Evolutionary conservation across 306 rosid species (phyloP).

Genomic region (Hippophae gyantsensis): DNA sequence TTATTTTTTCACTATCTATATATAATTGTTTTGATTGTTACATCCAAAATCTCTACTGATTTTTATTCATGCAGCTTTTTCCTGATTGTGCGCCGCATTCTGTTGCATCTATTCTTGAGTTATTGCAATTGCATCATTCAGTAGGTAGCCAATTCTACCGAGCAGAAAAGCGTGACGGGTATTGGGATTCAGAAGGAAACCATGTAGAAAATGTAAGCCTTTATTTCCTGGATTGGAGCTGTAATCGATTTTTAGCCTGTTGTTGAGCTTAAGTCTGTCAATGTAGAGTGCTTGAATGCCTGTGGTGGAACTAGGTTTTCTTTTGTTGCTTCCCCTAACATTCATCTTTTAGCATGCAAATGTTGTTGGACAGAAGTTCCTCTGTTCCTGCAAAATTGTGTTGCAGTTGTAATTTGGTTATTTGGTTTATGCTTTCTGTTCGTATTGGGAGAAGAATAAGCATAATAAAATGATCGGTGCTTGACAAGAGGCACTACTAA

Average conservation of each 20-base stretch:
- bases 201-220: slow-evolving; percentile 66
- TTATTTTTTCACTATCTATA: background rate
- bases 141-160: slow-evolving; percentile 80
- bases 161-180: slow-evolving; percentile 61
- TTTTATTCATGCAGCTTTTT: slow-evolving; percentile 55
- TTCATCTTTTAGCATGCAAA: too few relatives aligned
- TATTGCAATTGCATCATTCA: slow-evolving; percentile 51
- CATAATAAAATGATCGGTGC: too few relatives aligned
- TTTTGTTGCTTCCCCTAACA: background rate
- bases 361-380: too few relatives aligned
- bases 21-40: background rate
- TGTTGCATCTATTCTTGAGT: slow-evolving; percentile 56
- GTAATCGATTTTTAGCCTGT: background rate
- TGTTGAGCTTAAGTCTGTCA: background rate
- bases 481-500: too few relatives aligned
- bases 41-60: slow-evolving; percentile 2
- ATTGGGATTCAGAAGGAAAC: slow-evolving; percentile 83
- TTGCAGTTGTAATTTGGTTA: too few relatives aligned
- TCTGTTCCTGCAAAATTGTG: too few relatives aligned
- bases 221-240: background rate
- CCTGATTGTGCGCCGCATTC: slow-evolving; percentile 82
- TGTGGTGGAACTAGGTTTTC: background rate
- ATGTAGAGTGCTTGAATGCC: background rate
- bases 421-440: too few relatives aligned
- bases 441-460: too few relatives aligned